Base-by-base conservation (phyloP, 2,329 filamentous ascomycete genomes). In the Colletotrichum aenigma region DNA sequence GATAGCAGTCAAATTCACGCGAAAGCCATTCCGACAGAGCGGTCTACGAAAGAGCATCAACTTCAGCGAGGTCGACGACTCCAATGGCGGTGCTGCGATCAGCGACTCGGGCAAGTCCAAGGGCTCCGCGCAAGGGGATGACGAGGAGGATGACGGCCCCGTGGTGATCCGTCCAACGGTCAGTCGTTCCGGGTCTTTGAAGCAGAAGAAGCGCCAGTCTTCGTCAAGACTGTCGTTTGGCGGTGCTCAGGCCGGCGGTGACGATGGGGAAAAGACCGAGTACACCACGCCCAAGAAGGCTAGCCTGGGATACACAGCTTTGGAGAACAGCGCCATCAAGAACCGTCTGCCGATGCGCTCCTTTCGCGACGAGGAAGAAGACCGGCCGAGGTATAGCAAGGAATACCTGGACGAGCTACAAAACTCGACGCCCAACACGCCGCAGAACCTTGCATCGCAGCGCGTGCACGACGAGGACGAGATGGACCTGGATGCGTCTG, bases 401-500 rank as follows among this genome's bases (percentile, higher is more conserved):
- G 95, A 97, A 79, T 95, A 96, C 78, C 88, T 99, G 24, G 93
- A 94, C 38, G 95, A 98, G 82, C 89, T 99, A 16, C 95, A 95
- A 77, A 94, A 93, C 75, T 96, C 95, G 15, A 98, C 96, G 0
- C 96, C 95, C 0, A 95, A 93, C 28, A 96, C 94, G 0, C 96
- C 96, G 0, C 93, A 91, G 77, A 90, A 94, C 74, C 81, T 93
- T 2, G 86, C 87, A 0, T 85, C 84, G 0, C 77, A 87, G 9
- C 82, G 85, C 30, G 84, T 87, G 9, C 85, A 87, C 36, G 84
- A 90, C 26, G 88, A 88, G 16, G 85, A 87, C 13, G 87, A 87
- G 30, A 91, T 92, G 84, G 88, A 89, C 6, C 80, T 93, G 3
- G 92, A 93, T 80, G 85, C 87, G 1, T 90, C 89, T 0, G 92